Conservation (phyloP, 148 eudicot species). For the Agrostemma githago region DNA sequence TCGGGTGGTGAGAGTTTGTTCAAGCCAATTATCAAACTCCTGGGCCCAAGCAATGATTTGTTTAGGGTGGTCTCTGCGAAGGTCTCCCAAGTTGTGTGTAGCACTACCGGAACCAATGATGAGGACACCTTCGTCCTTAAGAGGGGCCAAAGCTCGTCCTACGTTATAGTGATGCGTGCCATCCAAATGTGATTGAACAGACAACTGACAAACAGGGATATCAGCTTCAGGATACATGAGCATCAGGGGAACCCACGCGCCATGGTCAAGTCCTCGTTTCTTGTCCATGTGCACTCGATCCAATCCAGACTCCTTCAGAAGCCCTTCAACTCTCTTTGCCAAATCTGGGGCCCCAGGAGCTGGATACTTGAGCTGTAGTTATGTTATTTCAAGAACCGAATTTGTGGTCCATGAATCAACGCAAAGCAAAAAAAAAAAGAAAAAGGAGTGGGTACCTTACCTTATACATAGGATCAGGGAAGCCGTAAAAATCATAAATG, state of each 20-base stretch:
- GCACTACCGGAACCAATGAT: conserved; percentile 81
- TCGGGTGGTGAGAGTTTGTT: conserved; percentile 54
- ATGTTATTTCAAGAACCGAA: neutral
- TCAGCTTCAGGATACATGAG: conserved; percentile 88
- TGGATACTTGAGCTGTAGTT: conserved; percentile 69
- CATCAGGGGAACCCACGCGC: conserved; percentile 91
- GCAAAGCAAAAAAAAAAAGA: neutral
- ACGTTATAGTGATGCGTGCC: conserved; percentile 61
- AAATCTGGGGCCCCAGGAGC: conserved; percentile 83
- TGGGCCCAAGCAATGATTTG: conserved; percentile 55
- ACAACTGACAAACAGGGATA: conserved; percentile 86
- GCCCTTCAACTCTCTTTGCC: conserved; percentile 60
- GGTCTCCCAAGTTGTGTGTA: conserved; percentile 56
- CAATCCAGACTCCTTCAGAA: conserved; percentile 50
- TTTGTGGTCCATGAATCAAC: neutral
- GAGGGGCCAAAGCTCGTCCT: conserved; percentile 68
- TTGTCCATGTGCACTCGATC: conserved; percentile 46
- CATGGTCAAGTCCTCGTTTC: conserved; percentile 82
- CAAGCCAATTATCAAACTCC: conserved; percentile 78
- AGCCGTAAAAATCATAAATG: conserved; percentile 65
- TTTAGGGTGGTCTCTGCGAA: conserved; percentile 9
- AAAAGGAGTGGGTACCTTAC: conserved; percentile 19
- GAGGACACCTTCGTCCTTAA: conserved; percentile 76
- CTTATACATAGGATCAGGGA: conserved; percentile 69
- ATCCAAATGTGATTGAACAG: conserved; percentile 51